Conservation (phyloP, 1,139 yeast genomes). For the Meyerozyma guilliermondii region DNA sequence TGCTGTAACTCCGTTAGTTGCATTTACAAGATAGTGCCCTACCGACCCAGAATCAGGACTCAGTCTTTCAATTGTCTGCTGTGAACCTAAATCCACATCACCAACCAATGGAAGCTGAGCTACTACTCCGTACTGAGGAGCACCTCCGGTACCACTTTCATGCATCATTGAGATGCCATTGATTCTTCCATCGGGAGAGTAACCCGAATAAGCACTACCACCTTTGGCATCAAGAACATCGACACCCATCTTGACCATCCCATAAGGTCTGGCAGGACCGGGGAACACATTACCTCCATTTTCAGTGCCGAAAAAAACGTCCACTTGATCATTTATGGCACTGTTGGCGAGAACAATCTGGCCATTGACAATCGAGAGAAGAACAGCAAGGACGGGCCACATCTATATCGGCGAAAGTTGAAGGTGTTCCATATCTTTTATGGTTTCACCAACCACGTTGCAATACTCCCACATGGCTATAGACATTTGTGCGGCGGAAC, state of each 20-base stretch:
- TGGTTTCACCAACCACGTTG: background rate
- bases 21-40: slow-evolving; percentile 21
- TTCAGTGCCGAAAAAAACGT: slow-evolving; percentile 28
- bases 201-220: slow-evolving; percentile 31
- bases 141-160: slow-evolving; percentile 38
- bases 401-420: background rate
- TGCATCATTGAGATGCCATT: slow-evolving; percentile 36
- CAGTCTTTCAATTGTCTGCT: slow-evolving; percentile 12
- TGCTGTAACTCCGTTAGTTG: slow-evolving; percentile 17
- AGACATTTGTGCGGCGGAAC: too few relatives aligned
- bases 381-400: background rate
- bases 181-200: slow-evolving; percentile 24
- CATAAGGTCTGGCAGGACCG: slow-evolving; percentile 33
- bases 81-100: slow-evolving; percentile 12
- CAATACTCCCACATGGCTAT: background rate
- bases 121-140: slow-evolving; percentile 31
- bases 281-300: slow-evolving; percentile 35
- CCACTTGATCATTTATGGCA: background rate
- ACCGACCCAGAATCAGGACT: slow-evolving; percentile 17
- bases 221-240: slow-evolving; percentile 20
- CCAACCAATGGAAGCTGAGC: slow-evolving; percentile 24
- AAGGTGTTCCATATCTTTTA: background rate
- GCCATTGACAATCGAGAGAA: background rate
- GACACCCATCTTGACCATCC: slow-evolving; percentile 35
- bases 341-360: background rate